Base-by-base conservation (phyloP, 768 basidiomycete genomes). In the Mycena haematopus region DNA sequence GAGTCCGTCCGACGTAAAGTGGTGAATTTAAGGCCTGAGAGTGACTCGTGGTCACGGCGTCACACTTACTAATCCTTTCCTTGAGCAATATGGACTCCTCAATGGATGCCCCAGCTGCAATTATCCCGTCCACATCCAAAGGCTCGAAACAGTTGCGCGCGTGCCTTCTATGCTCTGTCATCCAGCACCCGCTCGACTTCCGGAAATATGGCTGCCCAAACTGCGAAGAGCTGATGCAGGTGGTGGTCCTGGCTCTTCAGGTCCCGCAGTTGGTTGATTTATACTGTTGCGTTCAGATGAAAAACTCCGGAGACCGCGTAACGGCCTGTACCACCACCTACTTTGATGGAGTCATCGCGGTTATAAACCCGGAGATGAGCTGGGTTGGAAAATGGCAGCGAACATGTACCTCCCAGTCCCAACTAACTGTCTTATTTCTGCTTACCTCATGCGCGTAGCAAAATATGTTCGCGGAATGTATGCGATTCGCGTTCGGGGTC, bases 321-420 rank as follows among this genome's bases (percentile, higher is more conserved):
- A 76, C 84, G 13, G 81, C 85, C 51, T 98, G 95, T 74, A 99
- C 96, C 11, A 96, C 95, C 25, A 88, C 91, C 1, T 89, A 92
- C 66, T 99, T 92, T 68, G 96, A 99, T 68, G 97, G 97, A 14
- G 82, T 94, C 40, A 92, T 98, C 65, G 86, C 95, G 0, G 86
- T 95, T 50, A 87, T 95, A 46, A 86, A 92, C 69, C 90, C 96
- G 2, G 88, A 92, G 68, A 83, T 84, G 51, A 95, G 93, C 73
- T 99, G 97, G 97, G 95, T 99, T 7, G 92, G 93, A 8, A 85
- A 92, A 68, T 99, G 96, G 95, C 96, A 99, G 75, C 79, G 96
- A 73, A 94, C 91, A 68, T 87, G 96, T 96, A 68, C 65, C 90
- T 82, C 33, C 19, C 13, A 17, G 33, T 13, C n/a, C 11, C 11